phyloP scores from a whole-genome alignment of 139 green algal species.

The Volvox africanus region DNA sequence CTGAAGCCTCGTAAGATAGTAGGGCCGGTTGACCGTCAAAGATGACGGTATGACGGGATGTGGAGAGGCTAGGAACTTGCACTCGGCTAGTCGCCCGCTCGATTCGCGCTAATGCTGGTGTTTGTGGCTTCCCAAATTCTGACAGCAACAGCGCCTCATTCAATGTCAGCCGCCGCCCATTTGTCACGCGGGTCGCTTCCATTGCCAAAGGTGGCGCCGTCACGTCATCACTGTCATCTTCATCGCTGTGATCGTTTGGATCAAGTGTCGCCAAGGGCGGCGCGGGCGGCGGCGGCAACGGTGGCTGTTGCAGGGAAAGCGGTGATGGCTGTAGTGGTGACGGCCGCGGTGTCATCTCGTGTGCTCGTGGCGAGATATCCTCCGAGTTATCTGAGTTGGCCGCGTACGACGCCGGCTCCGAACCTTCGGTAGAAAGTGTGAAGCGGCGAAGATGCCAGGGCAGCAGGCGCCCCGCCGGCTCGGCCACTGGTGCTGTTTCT shows the following conservation, averaged over 20 bases:
- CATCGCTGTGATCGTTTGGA: not conserved
- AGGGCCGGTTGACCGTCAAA: not conserved
- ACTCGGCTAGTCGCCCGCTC: not conserved
- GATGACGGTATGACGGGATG: not conserved
- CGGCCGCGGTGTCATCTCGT: not conserved
- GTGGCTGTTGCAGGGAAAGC: not conserved
- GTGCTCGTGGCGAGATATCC: not conserved
- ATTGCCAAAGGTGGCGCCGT: not conserved
- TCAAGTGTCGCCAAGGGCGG: not conserved
- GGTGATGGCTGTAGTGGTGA: too few species aligned
- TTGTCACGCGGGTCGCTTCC: too few species aligned
- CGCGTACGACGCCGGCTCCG: not conserved
- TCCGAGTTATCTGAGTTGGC: not conserved
- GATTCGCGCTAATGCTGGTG: constrained; percentile 6
- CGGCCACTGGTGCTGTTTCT: too few species aligned
- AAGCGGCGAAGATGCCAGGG: not conserved
- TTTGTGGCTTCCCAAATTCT: constrained; percentile 11
- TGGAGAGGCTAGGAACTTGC: not conserved
- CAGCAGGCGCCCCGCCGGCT: not conserved
- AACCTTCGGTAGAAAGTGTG: not conserved
- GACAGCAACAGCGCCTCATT: not conserved
- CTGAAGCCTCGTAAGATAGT: not conserved
- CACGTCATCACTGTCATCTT: not conserved
- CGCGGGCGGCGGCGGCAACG: not conserved
- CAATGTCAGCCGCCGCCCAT: not conserved